Conservation (phyloP, 176 grass and related monocot species). For the Phoenix roebelenii region DNA sequence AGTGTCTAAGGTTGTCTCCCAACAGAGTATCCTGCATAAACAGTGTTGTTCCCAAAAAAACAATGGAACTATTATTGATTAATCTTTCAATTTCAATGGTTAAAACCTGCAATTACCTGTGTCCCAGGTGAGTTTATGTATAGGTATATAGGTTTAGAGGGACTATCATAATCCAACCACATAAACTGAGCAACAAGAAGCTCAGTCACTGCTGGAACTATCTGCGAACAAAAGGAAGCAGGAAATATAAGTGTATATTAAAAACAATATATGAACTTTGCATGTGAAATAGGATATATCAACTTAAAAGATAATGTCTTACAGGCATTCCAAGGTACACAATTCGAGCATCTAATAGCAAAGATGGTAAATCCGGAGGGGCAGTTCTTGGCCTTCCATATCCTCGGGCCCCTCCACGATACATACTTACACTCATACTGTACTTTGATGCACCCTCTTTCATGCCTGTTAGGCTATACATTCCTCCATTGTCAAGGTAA, state of each 20-base stretch:
- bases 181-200: constrained; percentile 80
- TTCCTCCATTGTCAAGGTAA: constrained; percentile 57
- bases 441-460: constrained; percentile 47
- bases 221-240: background rate
- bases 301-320: constrained; percentile 15
- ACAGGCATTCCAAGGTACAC: constrained; percentile 89
- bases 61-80: background rate
- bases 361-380: constrained; percentile 82
- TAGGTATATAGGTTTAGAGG: constrained; percentile 81
- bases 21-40: too few relatives aligned
- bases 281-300: too few relatives aligned
- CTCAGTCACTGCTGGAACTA: constrained; percentile 64
- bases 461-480: constrained; percentile 51
- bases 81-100: background rate
- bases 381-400: constrained; percentile 59
- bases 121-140: constrained; percentile 71
- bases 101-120: constrained; percentile 31
- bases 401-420: constrained; percentile 36
- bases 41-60: constrained; percentile 1
- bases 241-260: too few relatives aligned
- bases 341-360: constrained; percentile 69
- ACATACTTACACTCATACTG: constrained; percentile 57
- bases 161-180: constrained; percentile 69
- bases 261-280: too few relatives aligned
- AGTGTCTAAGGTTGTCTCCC: too few relatives aligned